A percentile compares a stretch with the other conserved stretches of the same genome.
Evolutionary conservation across 1,284 basidiomycete genomes (phyloP).

Genomic region (Sporisorium scitamineum): DNA sequence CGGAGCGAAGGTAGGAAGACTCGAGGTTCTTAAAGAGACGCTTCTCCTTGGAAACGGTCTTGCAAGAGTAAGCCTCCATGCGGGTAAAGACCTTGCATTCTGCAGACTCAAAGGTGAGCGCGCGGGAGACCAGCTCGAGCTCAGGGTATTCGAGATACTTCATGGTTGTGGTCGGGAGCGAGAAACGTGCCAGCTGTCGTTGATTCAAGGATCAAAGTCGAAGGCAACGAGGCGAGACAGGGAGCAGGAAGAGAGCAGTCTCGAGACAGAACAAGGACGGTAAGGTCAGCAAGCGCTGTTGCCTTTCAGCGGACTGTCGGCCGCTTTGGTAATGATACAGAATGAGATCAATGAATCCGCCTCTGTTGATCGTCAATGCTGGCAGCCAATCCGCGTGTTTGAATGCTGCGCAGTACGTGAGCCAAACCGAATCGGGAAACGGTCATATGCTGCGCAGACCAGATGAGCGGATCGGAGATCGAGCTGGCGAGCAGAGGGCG

Average conservation of each 20-base stretch:
- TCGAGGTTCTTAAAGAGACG: constrained; percentile 89
- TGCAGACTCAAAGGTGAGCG: constrained; percentile 79
- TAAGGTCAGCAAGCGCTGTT: constrained; percentile 32
- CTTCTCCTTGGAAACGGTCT: constrained; percentile 96
- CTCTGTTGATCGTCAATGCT: neutral
- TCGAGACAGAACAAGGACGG: constrained; percentile 13
- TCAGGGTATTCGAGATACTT: constrained; percentile 90
- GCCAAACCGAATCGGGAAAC: neutral
- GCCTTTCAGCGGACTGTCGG: constrained; percentile 7
- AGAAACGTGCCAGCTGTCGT: constrained; percentile 8
- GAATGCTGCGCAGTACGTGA: constrained; percentile 2
- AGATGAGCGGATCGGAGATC: neutral
- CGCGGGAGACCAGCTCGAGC: constrained; percentile 81
- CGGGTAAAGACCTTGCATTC: constrained; percentile 92
- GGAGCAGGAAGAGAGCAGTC: neutral
- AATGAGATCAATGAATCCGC: neutral
- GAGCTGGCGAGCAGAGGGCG: neutral
- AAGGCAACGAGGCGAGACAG: neutral
- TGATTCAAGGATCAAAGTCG: neutral
- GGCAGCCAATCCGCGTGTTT: neutral
- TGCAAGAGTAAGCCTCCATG: constrained; percentile 97
- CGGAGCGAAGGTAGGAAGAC: constrained; percentile 60
- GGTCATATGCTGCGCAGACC: constrained; percentile 6
- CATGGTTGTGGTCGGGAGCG: constrained; percentile 72
- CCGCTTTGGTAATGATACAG: constrained; percentile 1